Conservation (phyloP, 208 protist genomes). For the Wallacemonas sp. region DNA sequence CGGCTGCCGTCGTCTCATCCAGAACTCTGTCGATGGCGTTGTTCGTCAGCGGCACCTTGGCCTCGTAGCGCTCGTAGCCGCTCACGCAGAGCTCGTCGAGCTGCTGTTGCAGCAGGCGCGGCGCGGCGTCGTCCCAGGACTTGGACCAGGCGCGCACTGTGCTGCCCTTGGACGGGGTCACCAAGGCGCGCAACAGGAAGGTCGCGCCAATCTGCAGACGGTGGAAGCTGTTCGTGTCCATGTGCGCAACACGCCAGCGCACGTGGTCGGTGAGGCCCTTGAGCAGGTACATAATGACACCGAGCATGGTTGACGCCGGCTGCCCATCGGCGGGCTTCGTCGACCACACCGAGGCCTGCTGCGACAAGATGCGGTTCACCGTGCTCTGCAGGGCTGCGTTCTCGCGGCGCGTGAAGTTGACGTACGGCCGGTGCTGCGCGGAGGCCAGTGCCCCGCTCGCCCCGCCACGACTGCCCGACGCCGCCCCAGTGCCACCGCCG, state of each 20-base stretch:
- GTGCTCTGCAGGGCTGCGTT: constrained; percentile 59
- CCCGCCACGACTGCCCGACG: constrained; percentile 10
- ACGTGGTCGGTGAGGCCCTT: constrained; percentile 74
- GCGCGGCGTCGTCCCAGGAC: constrained; percentile 46
- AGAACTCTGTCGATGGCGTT: constrained; percentile 63
- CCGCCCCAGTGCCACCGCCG: constrained; percentile 21
- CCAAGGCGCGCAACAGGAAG: constrained; percentile 63
- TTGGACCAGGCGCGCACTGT: constrained; percentile 49
- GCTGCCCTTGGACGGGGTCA: constrained; percentile 48
- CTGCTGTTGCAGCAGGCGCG: constrained; percentile 39
- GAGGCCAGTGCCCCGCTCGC: background rate
- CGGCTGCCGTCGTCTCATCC: constrained; percentile 25
- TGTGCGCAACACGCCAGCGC: constrained; percentile 20
- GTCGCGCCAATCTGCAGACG: constrained; percentile 68
- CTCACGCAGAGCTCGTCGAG: constrained; percentile 73
- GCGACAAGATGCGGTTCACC: constrained; percentile 73
- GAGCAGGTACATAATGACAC: constrained; percentile 62
- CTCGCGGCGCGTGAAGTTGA: constrained; percentile 57
- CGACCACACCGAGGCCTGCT: constrained; percentile 34
- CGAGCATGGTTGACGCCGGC: constrained; percentile 39
- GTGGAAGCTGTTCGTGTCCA: constrained; percentile 42
- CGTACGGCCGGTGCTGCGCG: constrained; percentile 12
- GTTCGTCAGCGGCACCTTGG: constrained; percentile 61
- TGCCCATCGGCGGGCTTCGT: constrained; percentile 44
- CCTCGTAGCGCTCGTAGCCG: constrained; percentile 74